Evolutionary conservation across 1,139 yeast genomes (phyloP), one percentile per base, ranked within the genome.

Genomic region (Kurtzmaniella quercitrusa): DNA sequence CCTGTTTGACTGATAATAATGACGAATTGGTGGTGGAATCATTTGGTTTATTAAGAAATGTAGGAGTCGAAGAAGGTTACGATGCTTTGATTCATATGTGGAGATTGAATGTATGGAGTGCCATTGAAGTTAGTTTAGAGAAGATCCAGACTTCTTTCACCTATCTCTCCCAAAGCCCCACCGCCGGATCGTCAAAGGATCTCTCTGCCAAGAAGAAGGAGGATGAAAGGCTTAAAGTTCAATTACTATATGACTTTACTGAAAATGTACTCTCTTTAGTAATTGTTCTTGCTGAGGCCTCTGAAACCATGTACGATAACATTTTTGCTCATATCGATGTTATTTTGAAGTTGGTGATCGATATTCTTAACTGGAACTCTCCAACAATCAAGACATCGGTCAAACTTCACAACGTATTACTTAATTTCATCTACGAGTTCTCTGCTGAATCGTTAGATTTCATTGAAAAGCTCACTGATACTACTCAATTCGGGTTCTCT

Each of bases 61-160:
- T 91, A 43, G 83, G 85, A 3, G 72, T 88, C 42, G 95, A 89
- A 58, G 95, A 89, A 64, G 98, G 96, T n/a, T 82, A 88, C 54
- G 95, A 88, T 50, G 77, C 88, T 25, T 80, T 90, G 34, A 76
- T 79, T 25, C 80, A 78, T 59, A 62, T 86, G 45, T 85, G 95
- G 87, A 77, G 97, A 60, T 81, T 82, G 23, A 81, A 85, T 48
- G 79, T 93, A 41, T 82, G 95, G 84, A 69, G 76, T 0, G 64
- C 77, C 16, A 69, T 90, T 34, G 76, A 73, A 41, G 50, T 58
- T 14, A 77, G 82, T 1, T 62, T 85, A 39, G 58, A 58, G 1
- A 82, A 82, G 51, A 72, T 81, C 27, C 58, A 68, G 38, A 60
- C 59, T 1, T 77, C 87, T 0, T 68, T 82, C 43, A 60, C 67